phyloP scores from a whole-genome alignment of 306 rosid species.

The Nissolia schottii region DNA sequence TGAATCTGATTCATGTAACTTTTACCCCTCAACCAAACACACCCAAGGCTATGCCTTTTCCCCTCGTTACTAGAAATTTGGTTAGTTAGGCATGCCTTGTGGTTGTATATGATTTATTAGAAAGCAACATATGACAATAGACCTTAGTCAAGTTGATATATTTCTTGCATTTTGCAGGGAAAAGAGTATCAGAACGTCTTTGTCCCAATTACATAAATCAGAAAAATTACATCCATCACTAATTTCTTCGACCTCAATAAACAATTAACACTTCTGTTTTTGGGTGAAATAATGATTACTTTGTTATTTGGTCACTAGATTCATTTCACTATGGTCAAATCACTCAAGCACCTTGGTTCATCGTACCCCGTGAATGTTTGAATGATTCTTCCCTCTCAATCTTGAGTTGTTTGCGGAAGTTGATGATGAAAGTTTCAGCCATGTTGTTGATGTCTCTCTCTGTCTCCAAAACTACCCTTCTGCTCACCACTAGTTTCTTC shows the following conservation, averaged over 20 bases:
- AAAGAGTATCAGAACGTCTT: background rate
- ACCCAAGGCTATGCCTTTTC: constrained; percentile 38
- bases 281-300: background rate
- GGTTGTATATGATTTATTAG: constrained; percentile 48
- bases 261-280: too few species aligned
- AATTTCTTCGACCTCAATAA: too few species aligned
- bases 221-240: too few species aligned
- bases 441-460: constrained; percentile 38
- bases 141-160: background rate
- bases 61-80: constrained; percentile 39
- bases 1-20: too few species aligned
- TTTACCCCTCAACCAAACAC: too few species aligned
- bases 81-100: constrained; percentile 50
- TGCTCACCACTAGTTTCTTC: constrained; percentile 18
- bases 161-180: constrained; percentile 22
- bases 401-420: constrained; percentile 54
- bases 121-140: constrained; percentile 11
- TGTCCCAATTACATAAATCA: too few species aligned
- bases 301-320: too few species aligned
- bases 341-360: constrained; percentile 34
- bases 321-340: background rate
- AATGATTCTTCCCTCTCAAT: constrained; percentile 48
- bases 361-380: constrained; percentile 37
- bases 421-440: constrained; percentile 61
- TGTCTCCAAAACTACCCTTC: background rate